Evolutionary conservation across 352 stramenopile genomes (phyloP).

Genomic region (Phytophthora tentaculata): DNA sequence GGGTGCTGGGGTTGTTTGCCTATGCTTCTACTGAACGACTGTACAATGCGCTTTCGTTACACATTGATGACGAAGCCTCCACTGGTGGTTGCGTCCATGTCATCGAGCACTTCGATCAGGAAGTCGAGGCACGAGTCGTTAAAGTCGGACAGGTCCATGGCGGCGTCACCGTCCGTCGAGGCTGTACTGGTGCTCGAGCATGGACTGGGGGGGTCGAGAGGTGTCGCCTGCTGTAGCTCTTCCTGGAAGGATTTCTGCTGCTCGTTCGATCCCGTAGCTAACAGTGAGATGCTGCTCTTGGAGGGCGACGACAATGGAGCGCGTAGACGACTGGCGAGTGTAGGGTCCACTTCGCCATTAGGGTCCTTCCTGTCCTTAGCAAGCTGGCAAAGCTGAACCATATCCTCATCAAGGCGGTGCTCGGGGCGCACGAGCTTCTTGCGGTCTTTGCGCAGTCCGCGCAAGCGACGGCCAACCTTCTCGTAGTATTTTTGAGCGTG

Average conservation of each 20-base stretch:
- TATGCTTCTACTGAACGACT: slow-evolving; percentile 20
- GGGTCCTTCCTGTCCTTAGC: slow-evolving; percentile 36
- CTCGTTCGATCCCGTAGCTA: slow-evolving; percentile 8
- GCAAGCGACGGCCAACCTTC: slow-evolving; percentile 48
- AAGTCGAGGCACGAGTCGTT: slow-evolving; percentile 52
- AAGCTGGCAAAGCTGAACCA: slow-evolving; percentile 45
- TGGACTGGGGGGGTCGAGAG: slow-evolving; percentile 11
- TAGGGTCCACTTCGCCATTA: slow-evolving; percentile 17
- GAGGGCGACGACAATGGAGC: slow-evolving; percentile 35
- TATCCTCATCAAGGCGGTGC: slow-evolving; percentile 47
- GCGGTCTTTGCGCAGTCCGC: slow-evolving; percentile 50
- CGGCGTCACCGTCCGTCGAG: slow-evolving; percentile 22
- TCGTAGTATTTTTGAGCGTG: slow-evolving; percentile 72
- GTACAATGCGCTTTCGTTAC: slow-evolving; percentile 14
- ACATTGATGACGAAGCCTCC: slow-evolving; percentile 29
- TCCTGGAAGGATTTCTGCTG: slow-evolving; percentile 27
- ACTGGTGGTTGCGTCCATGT: slow-evolving; percentile 8
- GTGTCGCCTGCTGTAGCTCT: slow-evolving; percentile 18
- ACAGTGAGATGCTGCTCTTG: slow-evolving; percentile 30
- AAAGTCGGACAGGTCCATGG: slow-evolving; percentile 44
- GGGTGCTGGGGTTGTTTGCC: slow-evolving; percentile 10
- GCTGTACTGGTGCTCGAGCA: slow-evolving; percentile 20
- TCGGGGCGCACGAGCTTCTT: slow-evolving; percentile 48
- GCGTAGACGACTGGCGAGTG: slow-evolving; percentile 26
- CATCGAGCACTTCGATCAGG: slow-evolving; percentile 46